Base-by-base conservation (phyloP, 2,329 filamentous ascomycete species). In the Penicillium sp. region DNA sequence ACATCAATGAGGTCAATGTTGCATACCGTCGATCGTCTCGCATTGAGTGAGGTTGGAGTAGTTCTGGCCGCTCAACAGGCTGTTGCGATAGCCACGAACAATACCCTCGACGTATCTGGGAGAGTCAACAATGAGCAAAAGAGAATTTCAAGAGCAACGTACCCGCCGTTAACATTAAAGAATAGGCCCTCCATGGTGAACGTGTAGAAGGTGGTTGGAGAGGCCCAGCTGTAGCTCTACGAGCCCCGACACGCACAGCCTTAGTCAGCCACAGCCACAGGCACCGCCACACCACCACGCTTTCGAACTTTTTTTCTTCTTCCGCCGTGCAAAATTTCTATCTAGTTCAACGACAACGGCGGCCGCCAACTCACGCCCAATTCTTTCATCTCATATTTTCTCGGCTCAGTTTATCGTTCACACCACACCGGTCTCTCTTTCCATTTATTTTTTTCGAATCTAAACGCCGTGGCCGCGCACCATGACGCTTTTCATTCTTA, bases 41-140 rank as follows among this genome's bases (percentile, higher is more conserved):
- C 93, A 97, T 83, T 97, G 93, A 60, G 90, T 95, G 77, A 97
- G 79, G 81, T 97, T 99, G 79, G 83, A 87, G 80, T 99, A 99
- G 80, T 93, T 95, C 73, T 91, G 83, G 75, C 88, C 80, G 52
- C 90, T 97, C 71, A 99, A 85, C 61, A 99, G 88, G 70, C 88
- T 85, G 78, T 97, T 99, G 72, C 93, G 89, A 79, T 97, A 99
- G 61, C 94, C 94, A 69, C 94, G 90, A 69, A 97, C 91, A 74
- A 99, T 92, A 75, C 94, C 94, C 79, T 99, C 94, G 73, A 97
- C 87, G 78, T 96, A 97, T 78, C 92, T 96, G 69, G 24, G 49
- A 57, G 36, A 66, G 67, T 65, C 40, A 66, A 55, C 24, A 36
- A 36, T 31, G 11, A 18, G 16, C 9, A 14, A 22, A 38, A 11